Evolutionary conservation across 345 rosid genomes (phyloP), one percentile per base, ranked within the genome.

Genomic region (Hibiscus mutabilis): DNA sequence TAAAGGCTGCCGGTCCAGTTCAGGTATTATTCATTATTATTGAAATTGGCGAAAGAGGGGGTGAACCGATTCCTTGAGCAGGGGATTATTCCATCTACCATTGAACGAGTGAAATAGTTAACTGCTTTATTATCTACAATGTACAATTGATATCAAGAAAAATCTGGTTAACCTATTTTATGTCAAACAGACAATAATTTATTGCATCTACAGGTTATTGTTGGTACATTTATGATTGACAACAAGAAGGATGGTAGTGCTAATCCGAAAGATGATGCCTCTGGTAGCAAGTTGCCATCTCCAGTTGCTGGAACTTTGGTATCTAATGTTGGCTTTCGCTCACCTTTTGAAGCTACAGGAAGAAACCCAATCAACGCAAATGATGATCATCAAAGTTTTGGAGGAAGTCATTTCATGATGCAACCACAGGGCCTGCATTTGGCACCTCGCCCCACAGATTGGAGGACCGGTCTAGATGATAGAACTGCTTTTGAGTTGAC

Each of bases 1-100:
- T 94, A 65, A 86, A 79, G 51, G 98, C 98, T 71, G 90, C 90
- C 5, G 93, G 99, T 47, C 95, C 96, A 29, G 98, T 94, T 47
- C 95, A 94, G 97, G 98, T 94, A 71, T 44, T 44, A 6, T 12
- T 21, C 25, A 14, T 40, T 64, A 5, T 42, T 40, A 42, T 64
- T 64, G 18, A 7, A 22, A 0, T 65, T 6, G 10, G 16, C 2
- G 52, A 44, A 65, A 15, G 6, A 9, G 69, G 18, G 10, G 11
- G 5, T 7, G 31, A 64, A 37, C 29, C 68, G 1, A 37, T 35
- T 37, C 68, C 9, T 63, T 63, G 68, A 63, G n/a, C 51, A 11
- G 4, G 49, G 35, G 35, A 33, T 33, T 33, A 33, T 18, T 65
- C 21, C 25, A 44, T 65, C 4, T 3, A 7, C 5, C 53, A 6